These are phyloP conservation scores for Coniosporium tulheliwenetii DNA, from an alignment of 2,329 filamentous ascomycete genomes.

Conservation along the genomic window DNA sequence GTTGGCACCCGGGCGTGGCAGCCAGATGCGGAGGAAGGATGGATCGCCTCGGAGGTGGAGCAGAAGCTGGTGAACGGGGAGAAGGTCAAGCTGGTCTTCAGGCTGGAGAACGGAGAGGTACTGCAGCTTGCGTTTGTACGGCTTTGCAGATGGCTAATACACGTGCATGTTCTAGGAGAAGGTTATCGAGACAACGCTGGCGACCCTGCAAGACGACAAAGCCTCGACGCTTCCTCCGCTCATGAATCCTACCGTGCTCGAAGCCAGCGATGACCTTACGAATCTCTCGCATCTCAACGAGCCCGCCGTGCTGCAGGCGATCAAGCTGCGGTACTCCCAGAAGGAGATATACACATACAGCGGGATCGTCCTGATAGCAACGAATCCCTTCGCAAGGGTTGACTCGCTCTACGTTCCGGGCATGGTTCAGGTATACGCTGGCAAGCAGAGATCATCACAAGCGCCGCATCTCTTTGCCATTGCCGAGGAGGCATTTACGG, in stretches of 20 bases:
- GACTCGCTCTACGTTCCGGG: conserved; percentile 97
- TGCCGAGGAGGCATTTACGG: conserved; percentile 97
- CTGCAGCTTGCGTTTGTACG: conserved; percentile 4
- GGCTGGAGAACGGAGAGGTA: conserved; percentile 88
- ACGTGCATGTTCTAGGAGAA: conserved; percentile 43
- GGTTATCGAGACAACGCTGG: conserved; percentile 59
- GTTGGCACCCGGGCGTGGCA: conserved; percentile 97
- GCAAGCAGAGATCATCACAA: conserved; percentile 90
- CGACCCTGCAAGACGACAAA: conserved; percentile 61
- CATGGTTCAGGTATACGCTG: conserved; percentile 99
- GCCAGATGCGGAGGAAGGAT: conserved; percentile 88
- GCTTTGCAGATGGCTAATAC: not conserved
- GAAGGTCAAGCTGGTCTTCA: conserved; percentile 77
- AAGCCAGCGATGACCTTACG: conserved; percentile 95
- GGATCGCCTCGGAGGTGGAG: conserved; percentile 89
- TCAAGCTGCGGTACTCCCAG: conserved; percentile 89
- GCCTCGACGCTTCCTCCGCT: conserved; percentile 72
- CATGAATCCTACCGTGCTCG: conserved; percentile 96
- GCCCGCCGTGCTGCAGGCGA: conserved; percentile 92
- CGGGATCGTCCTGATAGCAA: conserved; percentile 95
- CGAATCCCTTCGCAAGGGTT: conserved; percentile 92
- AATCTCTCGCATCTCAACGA: conserved; percentile 97
- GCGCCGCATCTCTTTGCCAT: conserved; percentile 97
- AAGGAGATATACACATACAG: conserved; percentile 99
- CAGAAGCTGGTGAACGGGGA: conserved; percentile 71